Conservation (phyloP, 306 rosid species). For the Pyrus pyrifolia region DNA sequence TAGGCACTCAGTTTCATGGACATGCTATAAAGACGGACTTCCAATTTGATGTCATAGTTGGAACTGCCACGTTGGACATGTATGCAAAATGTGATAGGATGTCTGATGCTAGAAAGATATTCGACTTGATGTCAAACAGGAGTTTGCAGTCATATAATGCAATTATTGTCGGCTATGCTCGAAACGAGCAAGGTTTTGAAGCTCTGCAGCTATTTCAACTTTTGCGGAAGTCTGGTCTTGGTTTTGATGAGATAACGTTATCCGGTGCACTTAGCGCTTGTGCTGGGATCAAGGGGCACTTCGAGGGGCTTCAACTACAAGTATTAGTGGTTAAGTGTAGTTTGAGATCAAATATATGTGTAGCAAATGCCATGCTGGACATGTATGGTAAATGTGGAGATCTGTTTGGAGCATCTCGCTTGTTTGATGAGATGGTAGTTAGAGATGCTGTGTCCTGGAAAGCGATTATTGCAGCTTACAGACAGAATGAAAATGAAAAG, state of each 20-base stretch:
- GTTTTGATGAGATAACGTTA: slow-evolving; percentile 27
- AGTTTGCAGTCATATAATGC: slow-evolving; percentile 72
- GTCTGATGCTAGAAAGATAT: slow-evolving; percentile 53
- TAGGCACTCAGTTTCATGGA: slow-evolving; percentile 49
- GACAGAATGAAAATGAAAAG: slow-evolving; percentile 48
- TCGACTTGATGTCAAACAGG: slow-evolving; percentile 40
- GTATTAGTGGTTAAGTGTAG: neutral
- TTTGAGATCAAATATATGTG: slow-evolving; percentile 46
- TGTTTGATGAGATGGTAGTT: neutral
- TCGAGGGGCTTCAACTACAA: neutral
- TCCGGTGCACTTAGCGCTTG: neutral
- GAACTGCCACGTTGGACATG: slow-evolving; percentile 84
- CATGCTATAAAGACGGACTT: slow-evolving; percentile 49
- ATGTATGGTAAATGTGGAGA: slow-evolving; percentile 75
- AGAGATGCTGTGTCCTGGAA: slow-evolving; percentile 58
- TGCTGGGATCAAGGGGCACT: neutral
- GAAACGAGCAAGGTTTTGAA: slow-evolving; percentile 44
- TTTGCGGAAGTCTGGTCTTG: slow-evolving; percentile 42
- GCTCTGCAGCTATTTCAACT: slow-evolving; percentile 47
- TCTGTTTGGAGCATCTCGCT: neutral
- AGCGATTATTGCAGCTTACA: slow-evolving; percentile 64
- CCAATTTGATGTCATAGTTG: slow-evolving; percentile 55
- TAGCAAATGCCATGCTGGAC: slow-evolving; percentile 67
- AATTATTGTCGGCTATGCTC: slow-evolving; percentile 55
- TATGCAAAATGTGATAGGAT: slow-evolving; percentile 68